Percentiles rank a stretch among this genome's conserved stretches.
phyloP scores from a whole-genome alignment of 257 asterid species.

The Capsicum baccatum region DNA sequence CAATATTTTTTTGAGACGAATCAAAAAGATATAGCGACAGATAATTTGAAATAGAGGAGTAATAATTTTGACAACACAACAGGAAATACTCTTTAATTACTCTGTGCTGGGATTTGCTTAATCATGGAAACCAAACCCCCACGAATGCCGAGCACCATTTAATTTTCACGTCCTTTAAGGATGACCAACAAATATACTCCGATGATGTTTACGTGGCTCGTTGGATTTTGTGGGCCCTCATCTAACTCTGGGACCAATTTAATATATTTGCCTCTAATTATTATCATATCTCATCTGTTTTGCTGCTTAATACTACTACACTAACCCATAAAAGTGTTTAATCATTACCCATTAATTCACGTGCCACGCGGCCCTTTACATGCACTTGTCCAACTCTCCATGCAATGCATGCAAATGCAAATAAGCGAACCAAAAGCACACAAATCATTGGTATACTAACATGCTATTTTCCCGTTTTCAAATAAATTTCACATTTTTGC shows the following conservation, averaged over 20 bases:
- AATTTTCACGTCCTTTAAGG: constrained; percentile 41
- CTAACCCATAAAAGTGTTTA: constrained; percentile 41
- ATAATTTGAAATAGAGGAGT: too few species aligned
- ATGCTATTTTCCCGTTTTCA: too few species aligned
- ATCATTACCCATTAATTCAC: constrained; percentile 54
- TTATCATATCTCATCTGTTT: constrained; percentile 35
- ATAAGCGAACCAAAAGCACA: not conserved
- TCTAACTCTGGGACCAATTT: constrained; percentile 26
- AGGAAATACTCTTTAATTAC: too few species aligned
- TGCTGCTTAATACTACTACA: constrained; percentile 28
- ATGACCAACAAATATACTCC: constrained; percentile 9
- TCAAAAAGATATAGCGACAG: too few species aligned
- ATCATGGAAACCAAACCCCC: constrained; percentile 33
- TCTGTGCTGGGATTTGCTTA: constrained; percentile 25
- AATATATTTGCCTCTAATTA: constrained; percentile 31
- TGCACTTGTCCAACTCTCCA: constrained; percentile 30
- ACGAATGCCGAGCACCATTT: not conserved
- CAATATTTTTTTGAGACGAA: too few species aligned
- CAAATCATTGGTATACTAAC: not conserved
- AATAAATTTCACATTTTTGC: too few species aligned
- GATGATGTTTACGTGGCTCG: constrained; percentile 34
- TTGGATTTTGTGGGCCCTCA: constrained; percentile 48
- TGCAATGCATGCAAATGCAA: constrained; percentile 35
- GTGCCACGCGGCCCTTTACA: constrained; percentile 49
- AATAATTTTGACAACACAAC: too few species aligned